These are phyloP conservation scores for Calonectria honghensis DNA, from an alignment of 2,329 filamentous ascomycete species.

Conservation along the genomic window DNA sequence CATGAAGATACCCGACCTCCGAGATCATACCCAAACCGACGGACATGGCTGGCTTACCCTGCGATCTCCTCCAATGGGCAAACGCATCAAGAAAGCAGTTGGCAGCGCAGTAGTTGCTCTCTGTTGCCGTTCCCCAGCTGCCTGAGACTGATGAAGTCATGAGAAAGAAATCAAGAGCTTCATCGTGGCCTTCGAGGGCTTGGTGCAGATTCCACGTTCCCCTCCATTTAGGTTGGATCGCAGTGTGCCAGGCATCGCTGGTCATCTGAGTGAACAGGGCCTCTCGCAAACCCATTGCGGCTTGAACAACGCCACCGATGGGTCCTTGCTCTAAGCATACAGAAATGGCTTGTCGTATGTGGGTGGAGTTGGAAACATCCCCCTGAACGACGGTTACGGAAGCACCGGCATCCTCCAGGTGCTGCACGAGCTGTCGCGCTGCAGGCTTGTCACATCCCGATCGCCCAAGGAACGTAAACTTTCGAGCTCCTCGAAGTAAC, in stretches of 20 bases:
- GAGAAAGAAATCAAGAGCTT: conserved; percentile 60
- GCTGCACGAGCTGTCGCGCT: conserved; percentile 45
- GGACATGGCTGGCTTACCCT: conserved; percentile 22
- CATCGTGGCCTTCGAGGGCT: conserved; percentile 17
- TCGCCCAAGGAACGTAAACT: conserved; percentile 54
- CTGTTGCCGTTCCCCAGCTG: conserved; percentile 57
- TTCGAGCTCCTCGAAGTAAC: conserved; percentile 48
- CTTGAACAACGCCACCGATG: conserved; percentile 50
- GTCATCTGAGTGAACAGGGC: conserved; percentile 14
- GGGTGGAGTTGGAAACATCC: conserved; percentile 25
- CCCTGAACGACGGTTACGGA: conserved; percentile 20
- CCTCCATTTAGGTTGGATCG: conserved; percentile 57
- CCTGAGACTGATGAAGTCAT: conserved; percentile 59
- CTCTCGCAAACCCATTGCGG: conserved; percentile 48
- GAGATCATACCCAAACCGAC: conserved; percentile 46
- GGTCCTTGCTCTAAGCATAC: conserved; percentile 23
- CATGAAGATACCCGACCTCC: conserved; percentile 40
- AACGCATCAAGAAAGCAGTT: conserved; percentile 56
- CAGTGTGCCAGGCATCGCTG: conserved; percentile 24
- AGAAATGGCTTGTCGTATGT: conserved; percentile 20
- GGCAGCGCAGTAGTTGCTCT: conserved; percentile 63
- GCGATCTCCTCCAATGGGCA: conserved; percentile 38
- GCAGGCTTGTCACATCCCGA: conserved; percentile 48
- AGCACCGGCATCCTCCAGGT: conserved; percentile 30
- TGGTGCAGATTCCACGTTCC: conserved; percentile 56